Conservation (phyloP, 257 asterid species). For the Solanum corneliomulleri region DNA sequence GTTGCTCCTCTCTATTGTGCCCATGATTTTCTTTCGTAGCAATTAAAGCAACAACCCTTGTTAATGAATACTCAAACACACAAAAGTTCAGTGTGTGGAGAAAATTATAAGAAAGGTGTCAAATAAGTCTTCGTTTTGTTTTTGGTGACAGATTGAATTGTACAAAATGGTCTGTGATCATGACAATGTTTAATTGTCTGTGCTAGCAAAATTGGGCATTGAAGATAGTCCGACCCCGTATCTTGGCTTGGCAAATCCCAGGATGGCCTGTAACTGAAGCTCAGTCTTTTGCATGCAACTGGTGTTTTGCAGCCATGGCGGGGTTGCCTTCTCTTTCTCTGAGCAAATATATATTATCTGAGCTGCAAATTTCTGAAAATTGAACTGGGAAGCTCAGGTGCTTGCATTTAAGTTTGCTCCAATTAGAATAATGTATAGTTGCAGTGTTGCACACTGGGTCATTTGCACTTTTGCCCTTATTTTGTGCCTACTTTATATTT, state of each 20-base stretch:
- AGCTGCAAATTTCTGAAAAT: background rate
- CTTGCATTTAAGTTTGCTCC: background rate
- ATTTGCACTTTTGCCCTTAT: background rate
- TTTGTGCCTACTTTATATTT: background rate
- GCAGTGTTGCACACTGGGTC: background rate
- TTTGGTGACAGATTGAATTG: background rate
- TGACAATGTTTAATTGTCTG: background rate
- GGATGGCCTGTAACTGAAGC: background rate
- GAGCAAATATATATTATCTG: background rate
- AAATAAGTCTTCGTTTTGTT: too few relatives aligned
- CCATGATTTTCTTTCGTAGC: background rate
- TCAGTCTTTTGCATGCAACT: background rate
- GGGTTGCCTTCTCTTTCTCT: background rate
- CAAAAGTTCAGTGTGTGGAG: background rate
- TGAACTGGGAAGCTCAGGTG: background rate
- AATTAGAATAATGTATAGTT: background rate
- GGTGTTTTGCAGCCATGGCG: slow-evolving; percentile 15
- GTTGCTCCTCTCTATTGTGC: background rate
- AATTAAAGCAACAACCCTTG: background rate
- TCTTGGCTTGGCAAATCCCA: background rate
- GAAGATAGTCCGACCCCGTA: background rate
- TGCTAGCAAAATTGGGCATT: background rate
- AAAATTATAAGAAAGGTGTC: too few relatives aligned
- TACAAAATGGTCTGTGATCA: background rate
- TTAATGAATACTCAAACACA: background rate